These are phyloP conservation scores for Musa itinerans DNA, from an alignment of 176 grass and related monocot genomes.

Conservation along the genomic window DNA sequence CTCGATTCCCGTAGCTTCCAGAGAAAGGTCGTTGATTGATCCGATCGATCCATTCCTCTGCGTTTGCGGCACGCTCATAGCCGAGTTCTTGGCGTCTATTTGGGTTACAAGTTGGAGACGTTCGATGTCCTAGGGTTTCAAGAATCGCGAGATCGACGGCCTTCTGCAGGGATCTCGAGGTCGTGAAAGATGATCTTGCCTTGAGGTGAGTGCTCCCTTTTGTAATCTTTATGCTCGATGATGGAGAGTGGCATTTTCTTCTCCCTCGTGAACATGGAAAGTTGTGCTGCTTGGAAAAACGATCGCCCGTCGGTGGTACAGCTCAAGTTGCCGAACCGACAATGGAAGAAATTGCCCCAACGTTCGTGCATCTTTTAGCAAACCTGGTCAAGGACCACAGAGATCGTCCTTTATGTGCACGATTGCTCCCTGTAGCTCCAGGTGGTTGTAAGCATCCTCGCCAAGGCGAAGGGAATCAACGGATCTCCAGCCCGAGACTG, in stretches of 20 bases:
- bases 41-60: background rate
- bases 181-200: background rate
- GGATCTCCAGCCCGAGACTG: conserved; percentile 84
- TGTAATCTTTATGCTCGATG: conserved; percentile 54
- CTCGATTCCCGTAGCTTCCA: background rate
- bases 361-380: conserved; percentile 46
- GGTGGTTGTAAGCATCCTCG: conserved; percentile 62
- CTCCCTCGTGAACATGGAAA: background rate
- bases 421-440: conserved; percentile 74
- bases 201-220: conserved; percentile 31
- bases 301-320: conserved; percentile 18
- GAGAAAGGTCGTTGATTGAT: background rate
- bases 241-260: conserved; percentile 8
- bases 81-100: too few species aligned
- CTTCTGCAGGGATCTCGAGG: background rate
- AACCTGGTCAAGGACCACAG: conserved; percentile 44
- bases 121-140: background rate
- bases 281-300: conserved; percentile 26
- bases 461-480: conserved; percentile 54
- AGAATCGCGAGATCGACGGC: background rate
- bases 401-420: conserved; percentile 79
- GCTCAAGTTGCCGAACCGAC: conserved; percentile 51
- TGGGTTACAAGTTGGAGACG: background rate
- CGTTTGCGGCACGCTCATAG: background rate
- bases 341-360: conserved; percentile 58